Evolutionary conservation across 805 yeast genomes (phyloP).

Genomic region (Kluyveromyces aestuarii): DNA sequence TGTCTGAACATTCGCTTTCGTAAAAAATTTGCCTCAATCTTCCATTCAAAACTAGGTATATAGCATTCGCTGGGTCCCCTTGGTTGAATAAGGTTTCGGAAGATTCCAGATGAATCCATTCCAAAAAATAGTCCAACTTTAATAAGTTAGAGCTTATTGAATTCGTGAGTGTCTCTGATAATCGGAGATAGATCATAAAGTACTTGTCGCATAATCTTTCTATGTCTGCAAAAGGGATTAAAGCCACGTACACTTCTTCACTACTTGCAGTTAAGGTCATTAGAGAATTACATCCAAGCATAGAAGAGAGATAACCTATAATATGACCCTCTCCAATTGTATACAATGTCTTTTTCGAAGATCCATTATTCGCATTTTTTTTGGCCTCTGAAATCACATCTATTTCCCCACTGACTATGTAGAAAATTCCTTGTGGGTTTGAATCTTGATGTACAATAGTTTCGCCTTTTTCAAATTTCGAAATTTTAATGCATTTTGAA

Average conservation of each 20-base stretch:
- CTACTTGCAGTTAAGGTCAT: constrained; percentile 54
- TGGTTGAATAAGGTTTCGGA: constrained; percentile 74
- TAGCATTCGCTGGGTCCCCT: constrained; percentile 84
- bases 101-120: constrained; percentile 89
- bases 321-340: constrained; percentile 68
- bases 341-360: constrained; percentile 37
- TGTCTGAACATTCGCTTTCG: constrained; percentile 7
- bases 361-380: constrained; percentile 8
- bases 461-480: constrained; percentile 43
- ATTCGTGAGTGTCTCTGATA: constrained; percentile 65
- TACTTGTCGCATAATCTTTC: constrained; percentile 64
- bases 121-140: constrained; percentile 82
- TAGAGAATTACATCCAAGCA: constrained; percentile 72
- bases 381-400: constrained; percentile 47
- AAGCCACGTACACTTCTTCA: constrained; percentile 58
- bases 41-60: constrained; percentile 83
- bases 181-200: constrained; percentile 64
- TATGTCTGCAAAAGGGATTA: constrained; percentile 52
- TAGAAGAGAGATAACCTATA: constrained; percentile 78
- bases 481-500: constrained; percentile 49
- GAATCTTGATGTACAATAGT: constrained; percentile 55
- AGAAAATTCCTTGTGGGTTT: constrained; percentile 65
- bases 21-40: constrained; percentile 56
- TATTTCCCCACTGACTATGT: constrained; percentile 68
- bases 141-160: constrained; percentile 58